phyloP scores from a whole-genome alignment of 2,329 filamentous ascomycete genomes.

The Colletotrichum echinochloae region DNA sequence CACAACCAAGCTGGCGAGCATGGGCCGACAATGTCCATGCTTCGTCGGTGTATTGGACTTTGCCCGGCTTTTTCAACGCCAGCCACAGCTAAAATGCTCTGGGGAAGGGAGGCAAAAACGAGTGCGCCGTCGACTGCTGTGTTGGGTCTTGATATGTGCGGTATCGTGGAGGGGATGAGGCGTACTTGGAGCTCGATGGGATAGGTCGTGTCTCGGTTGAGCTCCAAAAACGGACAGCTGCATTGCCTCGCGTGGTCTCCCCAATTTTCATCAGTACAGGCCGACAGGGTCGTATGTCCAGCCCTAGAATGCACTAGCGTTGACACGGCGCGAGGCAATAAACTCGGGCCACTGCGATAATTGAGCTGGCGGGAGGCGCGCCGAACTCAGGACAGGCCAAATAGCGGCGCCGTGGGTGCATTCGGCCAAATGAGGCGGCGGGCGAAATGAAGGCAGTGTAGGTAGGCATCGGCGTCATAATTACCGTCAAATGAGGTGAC shows the following conservation, averaged over 20 bases:
- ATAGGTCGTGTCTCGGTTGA: slow-evolving; percentile 23
- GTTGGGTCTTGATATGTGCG: not conserved
- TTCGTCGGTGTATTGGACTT: not conserved
- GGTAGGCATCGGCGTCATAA: slow-evolving; percentile 18
- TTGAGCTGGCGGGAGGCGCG: not conserved
- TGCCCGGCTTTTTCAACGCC: not conserved
- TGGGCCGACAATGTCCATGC: slow-evolving; percentile 13
- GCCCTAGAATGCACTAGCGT: slow-evolving; percentile 11
- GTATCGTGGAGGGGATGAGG: slow-evolving; percentile 1
- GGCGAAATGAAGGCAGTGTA: not conserved
- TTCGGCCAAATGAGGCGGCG: not conserved
- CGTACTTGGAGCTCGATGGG: slow-evolving; percentile 28
- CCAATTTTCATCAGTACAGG: slow-evolving; percentile 17
- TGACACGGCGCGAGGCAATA: slow-evolving; percentile 7
- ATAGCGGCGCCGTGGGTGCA: slow-evolving; percentile 1
- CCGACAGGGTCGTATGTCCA: slow-evolving; percentile 16
- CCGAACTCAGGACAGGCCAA: slow-evolving; percentile 1
- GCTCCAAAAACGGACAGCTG: slow-evolving; percentile 29
- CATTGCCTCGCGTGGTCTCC: slow-evolving; percentile 32
- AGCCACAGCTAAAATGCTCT: not conserved
- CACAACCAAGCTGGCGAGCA: slow-evolving; percentile 16
- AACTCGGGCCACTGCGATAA: not conserved
- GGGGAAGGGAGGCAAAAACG: too few species aligned
- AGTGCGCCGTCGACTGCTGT: too few species aligned
- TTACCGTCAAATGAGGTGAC: slow-evolving; percentile 22